phyloP scores from a whole-genome alignment of 2,329 filamentous ascomycete species.

The Ophiognomonia clavigignenti-juglandacearum region DNA sequence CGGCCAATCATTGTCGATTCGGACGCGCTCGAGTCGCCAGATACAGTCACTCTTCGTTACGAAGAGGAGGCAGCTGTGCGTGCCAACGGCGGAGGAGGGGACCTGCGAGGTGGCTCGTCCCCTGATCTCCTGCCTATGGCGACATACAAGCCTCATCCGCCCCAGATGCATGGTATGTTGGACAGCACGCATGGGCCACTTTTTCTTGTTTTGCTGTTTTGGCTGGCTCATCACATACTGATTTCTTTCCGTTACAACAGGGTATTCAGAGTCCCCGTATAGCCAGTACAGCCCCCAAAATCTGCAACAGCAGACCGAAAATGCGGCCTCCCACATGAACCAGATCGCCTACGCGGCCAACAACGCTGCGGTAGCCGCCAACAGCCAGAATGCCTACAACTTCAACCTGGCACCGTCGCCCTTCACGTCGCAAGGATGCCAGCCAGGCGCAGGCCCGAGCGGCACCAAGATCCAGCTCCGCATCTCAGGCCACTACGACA shows the following conservation, averaged over 20 bases:
- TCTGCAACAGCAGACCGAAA: constrained; percentile 40
- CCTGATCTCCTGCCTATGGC: constrained; percentile 68
- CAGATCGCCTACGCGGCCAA: constrained; percentile 56
- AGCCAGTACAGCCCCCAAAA: constrained; percentile 43
- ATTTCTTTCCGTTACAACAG: constrained; percentile 15
- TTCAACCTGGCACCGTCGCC: constrained; percentile 55
- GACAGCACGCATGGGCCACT: neutral
- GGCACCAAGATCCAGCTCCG: constrained; percentile 70
- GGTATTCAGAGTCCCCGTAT: constrained; percentile 42
- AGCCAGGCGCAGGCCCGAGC: constrained; percentile 62
- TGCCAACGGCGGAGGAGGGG: constrained; percentile 42
- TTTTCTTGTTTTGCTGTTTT: neutral
- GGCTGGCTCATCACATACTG: neutral
- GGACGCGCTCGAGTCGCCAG: constrained; percentile 52
- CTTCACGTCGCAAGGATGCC: constrained; percentile 55
- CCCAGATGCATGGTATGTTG: constrained; percentile 76
- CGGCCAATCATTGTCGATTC: constrained; percentile 52
- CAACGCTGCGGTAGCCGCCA: constrained; percentile 41
- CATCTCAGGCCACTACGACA: constrained; percentile 69
- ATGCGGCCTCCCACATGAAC: constrained; percentile 47
- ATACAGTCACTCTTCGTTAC: constrained; percentile 51
- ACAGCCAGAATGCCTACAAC: constrained; percentile 45
- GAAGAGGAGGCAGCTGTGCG: constrained; percentile 49
- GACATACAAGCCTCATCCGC: constrained; percentile 73
- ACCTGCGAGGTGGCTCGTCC: constrained; percentile 52